Evolutionary conservation across 257 asterid genomes (phyloP).

Genomic region (Solanum chilense): DNA sequence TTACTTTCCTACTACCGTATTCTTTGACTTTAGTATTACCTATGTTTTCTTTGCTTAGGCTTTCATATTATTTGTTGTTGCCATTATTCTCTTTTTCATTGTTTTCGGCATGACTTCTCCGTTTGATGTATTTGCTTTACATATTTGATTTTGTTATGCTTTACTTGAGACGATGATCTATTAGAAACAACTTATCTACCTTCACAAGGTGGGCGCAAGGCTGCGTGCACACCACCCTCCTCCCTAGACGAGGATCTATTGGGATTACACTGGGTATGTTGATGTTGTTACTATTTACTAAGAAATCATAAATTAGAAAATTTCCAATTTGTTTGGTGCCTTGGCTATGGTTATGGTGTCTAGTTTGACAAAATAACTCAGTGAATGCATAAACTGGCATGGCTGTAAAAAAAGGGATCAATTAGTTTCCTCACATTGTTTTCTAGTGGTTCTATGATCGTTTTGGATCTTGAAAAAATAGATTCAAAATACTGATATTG

Average conservation of each 20-base stretch:
- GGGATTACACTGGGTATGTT: no score
- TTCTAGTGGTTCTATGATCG: not conserved
- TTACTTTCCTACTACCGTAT: not conserved
- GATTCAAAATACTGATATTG: no score
- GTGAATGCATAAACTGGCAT: not conserved
- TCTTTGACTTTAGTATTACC: not conserved
- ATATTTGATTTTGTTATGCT: not conserved
- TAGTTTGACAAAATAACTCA: not conserved
- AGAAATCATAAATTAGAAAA: no score
- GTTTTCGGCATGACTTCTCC: not conserved
- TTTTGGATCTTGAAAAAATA: no score
- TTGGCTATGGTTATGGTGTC: not conserved
- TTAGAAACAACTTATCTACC: not conserved
- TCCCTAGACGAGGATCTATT: no score
- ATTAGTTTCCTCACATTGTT: not conserved
- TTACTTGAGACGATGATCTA: not conserved
- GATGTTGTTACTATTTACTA: no score
- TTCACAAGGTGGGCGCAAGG: not conserved
- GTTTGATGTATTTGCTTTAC: not conserved
- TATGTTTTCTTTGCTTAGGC: not conserved
- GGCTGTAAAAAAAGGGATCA: not conserved
- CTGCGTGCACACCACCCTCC: not conserved
- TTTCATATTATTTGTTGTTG: not conserved
- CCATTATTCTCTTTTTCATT: not conserved
- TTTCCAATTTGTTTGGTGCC: not conserved